Percentiles rank a stretch among this genome's conserved stretches.
Conservation (phyloP, 306 rosid species). For the Quercus agrifolia region DNA sequence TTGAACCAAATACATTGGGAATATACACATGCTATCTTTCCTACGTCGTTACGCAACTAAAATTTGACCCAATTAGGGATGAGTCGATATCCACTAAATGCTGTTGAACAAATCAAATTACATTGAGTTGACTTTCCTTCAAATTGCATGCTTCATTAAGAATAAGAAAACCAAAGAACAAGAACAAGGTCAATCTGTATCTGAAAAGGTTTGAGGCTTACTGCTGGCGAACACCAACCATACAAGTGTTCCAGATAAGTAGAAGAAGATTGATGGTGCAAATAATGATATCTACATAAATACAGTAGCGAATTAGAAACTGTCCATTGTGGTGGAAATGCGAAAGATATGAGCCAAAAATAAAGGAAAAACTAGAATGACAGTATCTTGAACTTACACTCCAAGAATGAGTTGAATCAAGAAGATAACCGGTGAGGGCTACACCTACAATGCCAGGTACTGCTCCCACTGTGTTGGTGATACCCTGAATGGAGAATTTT, state of each 20-base stretch:
- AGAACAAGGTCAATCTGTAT: conserved; percentile 41
- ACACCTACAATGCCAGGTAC: conserved; percentile 92
- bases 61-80: conserved; percentile 4
- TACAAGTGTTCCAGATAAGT: conserved; percentile 72
- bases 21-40: conserved; percentile 16
- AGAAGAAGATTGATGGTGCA: conserved; percentile 93
- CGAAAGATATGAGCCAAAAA: not conserved
- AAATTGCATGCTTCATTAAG: conserved; percentile 26
- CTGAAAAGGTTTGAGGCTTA: conserved; percentile 76
- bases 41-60: conserved; percentile 16
- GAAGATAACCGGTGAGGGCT: conserved; percentile 90
- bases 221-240: conserved; percentile 97
- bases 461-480: conserved; percentile 92
- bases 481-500: conserved; percentile 55
- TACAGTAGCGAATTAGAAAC: conserved; percentile 10
- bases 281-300: conserved; percentile 73
- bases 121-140: conserved; percentile 15
- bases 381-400: conserved; percentile 59
- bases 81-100: conserved; percentile 18
- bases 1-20: conserved; percentile 3
- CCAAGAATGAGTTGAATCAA: conserved; percentile 97
- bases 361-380: not conserved
- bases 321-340: not conserved
- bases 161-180: conserved; percentile 8
- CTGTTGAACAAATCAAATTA: conserved; percentile 19